Base-by-base conservation (phyloP, 2,329 filamentous ascomycete genomes). In the Xylaria multiplex region DNA sequence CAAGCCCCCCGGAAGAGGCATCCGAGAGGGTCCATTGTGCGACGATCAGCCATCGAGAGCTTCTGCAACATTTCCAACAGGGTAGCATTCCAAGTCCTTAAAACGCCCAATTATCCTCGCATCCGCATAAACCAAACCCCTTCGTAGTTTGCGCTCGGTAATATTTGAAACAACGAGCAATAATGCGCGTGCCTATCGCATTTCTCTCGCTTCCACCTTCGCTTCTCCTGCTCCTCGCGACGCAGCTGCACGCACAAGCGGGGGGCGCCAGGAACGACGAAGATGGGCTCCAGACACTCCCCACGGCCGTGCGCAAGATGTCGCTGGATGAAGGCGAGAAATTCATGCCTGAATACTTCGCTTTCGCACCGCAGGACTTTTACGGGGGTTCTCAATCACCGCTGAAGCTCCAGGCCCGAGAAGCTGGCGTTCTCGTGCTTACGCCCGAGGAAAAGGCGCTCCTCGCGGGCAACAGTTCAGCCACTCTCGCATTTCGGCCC, bases 271-370 rank as follows among this genome's bases (percentile, higher is more conserved):
- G 48, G 45, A 37, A 30, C 32, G 14, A 42, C 13, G 40, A 62
- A 37, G 77, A 66, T 74, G 57, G 72, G 65, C 65, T 70, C n/a
- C 53, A 49, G 52, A 71, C 63, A 35, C 71, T 79, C 6, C 90
- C 90, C 0, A 84, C 86, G 1, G 91, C 87, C 0, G 83, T 94
- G 61, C 87, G 86, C 75, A 93, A 93, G 75, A 92, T 94, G 86
- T 83, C 87, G 53, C 83, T 83, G 5, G 89, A 93, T 74, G 85
- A 88, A 56, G 86, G 86, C 66, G 90, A 92, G 75, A 96, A 93
- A 83, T 90, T 95, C 75, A 87, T 89, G 70, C 81, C 89, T 62
- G 85, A 91, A 50, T 90, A 93, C 76, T 89, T 83, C 70, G 83
- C 81, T 69, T 87, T 87, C 71, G 74, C 73, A 1, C 68, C 71